phyloP scores from a whole-genome alignment of 2,329 filamentous ascomycete genomes.

The Tolypocladium cylindrosporum region DNA sequence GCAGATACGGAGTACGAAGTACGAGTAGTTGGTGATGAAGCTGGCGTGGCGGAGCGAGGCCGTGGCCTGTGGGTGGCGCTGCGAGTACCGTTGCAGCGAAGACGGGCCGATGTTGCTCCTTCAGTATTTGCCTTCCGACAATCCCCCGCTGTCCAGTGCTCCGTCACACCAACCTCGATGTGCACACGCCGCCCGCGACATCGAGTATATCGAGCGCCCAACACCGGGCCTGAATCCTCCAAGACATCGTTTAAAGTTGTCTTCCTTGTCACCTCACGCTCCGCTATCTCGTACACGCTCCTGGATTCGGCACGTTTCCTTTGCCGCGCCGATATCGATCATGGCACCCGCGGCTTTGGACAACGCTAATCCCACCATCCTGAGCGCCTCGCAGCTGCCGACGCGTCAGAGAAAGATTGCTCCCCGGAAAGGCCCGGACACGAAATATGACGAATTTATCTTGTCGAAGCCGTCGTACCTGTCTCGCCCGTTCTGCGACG shows the following conservation, averaged over 20 bases:
- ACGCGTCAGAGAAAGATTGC: conserved; percentile 51
- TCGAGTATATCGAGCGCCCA: background rate
- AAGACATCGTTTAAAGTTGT: background rate
- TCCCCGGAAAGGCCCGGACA: conserved; percentile 35
- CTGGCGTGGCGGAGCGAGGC: background rate
- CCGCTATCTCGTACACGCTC: background rate
- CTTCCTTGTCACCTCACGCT: background rate
- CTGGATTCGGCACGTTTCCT: background rate
- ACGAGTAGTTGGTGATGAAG: background rate
- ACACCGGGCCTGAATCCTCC: background rate
- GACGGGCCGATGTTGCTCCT: background rate
- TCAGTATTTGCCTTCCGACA: background rate
- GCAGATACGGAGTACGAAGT: too few species aligned
- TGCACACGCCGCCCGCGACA: background rate
- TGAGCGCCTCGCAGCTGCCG: conserved; percentile 80
- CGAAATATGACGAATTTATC: conserved; percentile 36
- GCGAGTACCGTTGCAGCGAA: background rate
- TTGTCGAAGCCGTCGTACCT: conserved; percentile 35
- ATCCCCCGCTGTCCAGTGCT: background rate
- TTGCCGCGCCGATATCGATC: background rate
- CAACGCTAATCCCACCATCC: conserved; percentile 89
- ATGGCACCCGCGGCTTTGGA: conserved; percentile 31
- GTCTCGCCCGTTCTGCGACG: conserved; percentile 26
- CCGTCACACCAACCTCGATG: background rate
- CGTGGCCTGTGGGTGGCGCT: background rate